These are phyloP conservation scores for Penicillium hesseltinei DNA, from an alignment of 2,329 filamentous ascomycete genomes.

Conservation along the genomic window DNA sequence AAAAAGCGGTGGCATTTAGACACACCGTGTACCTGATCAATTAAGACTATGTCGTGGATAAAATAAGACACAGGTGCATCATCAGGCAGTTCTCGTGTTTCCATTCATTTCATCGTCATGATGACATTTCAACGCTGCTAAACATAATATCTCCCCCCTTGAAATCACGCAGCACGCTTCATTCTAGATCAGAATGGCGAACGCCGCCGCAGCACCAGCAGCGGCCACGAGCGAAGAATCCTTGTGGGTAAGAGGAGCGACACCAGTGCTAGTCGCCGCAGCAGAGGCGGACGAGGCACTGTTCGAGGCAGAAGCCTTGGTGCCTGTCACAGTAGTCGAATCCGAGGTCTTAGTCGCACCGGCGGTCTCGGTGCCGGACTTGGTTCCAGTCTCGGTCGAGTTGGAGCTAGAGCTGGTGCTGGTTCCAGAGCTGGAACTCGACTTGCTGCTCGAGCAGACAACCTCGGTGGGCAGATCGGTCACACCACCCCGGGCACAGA, in stretches of 20 bases:
- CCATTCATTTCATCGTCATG: neutral
- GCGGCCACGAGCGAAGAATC: slow-evolving; percentile 31
- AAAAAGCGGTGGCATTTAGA: neutral
- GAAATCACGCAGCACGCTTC: neutral
- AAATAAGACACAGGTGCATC: neutral
- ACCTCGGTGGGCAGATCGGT: slow-evolving; percentile 35
- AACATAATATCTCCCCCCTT: no score
- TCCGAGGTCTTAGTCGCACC: slow-evolving; percentile 17
- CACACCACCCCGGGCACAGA: slow-evolving; percentile 41
- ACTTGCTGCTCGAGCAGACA: slow-evolving; percentile 23
- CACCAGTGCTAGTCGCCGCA: slow-evolving; percentile 27
- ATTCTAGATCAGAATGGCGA: slow-evolving; percentile 31
- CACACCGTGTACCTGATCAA: neutral
- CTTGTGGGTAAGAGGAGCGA: slow-evolving; percentile 24
- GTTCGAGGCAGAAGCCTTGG: slow-evolving; percentile 13
- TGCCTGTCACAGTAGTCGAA: slow-evolving; percentile 14
- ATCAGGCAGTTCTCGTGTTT: neutral
- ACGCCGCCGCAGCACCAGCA: slow-evolving; percentile 29
- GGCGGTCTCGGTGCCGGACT: slow-evolving; percentile 8
- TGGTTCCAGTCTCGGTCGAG: slow-evolving; percentile 3
- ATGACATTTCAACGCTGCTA: neutral
- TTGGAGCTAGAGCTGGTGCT: neutral
- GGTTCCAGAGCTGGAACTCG: no score
- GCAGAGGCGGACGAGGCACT: slow-evolving; percentile 18
- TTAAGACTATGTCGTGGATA: neutral